These are phyloP conservation scores for Phytophthora quininea DNA, from an alignment of 352 stramenopile species.

Conservation along the genomic window DNA sequence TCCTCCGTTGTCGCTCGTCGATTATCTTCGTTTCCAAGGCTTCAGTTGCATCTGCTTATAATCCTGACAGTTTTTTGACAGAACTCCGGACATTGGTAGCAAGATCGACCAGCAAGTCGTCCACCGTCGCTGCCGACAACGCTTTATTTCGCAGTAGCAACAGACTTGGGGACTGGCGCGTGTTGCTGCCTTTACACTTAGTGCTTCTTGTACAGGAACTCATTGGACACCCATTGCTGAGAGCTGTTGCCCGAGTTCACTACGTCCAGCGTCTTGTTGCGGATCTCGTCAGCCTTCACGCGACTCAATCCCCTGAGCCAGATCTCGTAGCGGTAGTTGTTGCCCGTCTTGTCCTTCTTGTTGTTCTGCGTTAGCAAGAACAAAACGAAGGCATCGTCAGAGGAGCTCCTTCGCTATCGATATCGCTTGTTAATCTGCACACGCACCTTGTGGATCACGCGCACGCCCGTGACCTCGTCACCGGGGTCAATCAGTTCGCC, in stretches of 20 bases:
- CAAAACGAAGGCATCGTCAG: background rate
- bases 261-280: conserved; percentile 66
- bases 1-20: no score
- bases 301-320: conserved; percentile 75
- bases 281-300: conserved; percentile 74
- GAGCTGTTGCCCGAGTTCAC: conserved; percentile 68
- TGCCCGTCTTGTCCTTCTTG: conserved; percentile 85
- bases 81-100: background rate
- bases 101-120: background rate
- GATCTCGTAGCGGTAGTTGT: conserved; percentile 89
- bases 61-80: no score
- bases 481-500: conserved; percentile 87
- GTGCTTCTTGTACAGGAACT: conserved; percentile 87
- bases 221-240: conserved; percentile 52
- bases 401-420: background rate
- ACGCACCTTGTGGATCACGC: conserved; percentile 90
- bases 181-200: conserved; percentile 43
- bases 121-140: no score
- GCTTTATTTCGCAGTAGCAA: no score
- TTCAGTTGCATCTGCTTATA: no score
- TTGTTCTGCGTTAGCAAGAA: conserved; percentile 61
- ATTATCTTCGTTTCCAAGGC: no score
- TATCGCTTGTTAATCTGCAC: background rate
- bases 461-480: conserved; percentile 91
- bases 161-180: background rate